Evolutionary conservation across 306 rosid species (phyloP).

Genomic region (Sicyos edulis): DNA sequence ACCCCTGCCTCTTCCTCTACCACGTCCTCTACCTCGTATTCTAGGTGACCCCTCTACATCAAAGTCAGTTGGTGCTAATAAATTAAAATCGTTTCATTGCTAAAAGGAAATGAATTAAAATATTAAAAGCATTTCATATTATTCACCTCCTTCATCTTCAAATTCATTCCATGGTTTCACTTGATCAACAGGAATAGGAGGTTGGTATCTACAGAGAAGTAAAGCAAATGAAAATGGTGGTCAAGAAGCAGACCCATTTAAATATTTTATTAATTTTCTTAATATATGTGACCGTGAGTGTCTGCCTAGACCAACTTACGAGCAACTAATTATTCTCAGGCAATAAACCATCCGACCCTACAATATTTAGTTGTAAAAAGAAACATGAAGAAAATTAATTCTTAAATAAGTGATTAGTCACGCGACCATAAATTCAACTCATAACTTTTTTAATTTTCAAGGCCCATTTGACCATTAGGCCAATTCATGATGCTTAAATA

Average conservation of each 20-base stretch:
- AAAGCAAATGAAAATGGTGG: neutral
- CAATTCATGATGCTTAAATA: too few relatives aligned
- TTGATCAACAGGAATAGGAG: constrained; percentile 74
- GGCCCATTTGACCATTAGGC: too few relatives aligned
- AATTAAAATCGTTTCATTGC: neutral
- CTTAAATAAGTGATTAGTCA: too few relatives aligned
- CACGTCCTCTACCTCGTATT: constrained; percentile 57
- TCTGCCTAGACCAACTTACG: too few relatives aligned
- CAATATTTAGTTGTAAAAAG: too few relatives aligned
- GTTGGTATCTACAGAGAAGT: constrained; percentile 51
- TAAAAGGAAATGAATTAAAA: constrained; percentile 14
- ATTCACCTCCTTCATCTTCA: constrained; percentile 70
- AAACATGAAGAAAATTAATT: too few relatives aligned
- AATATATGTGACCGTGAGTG: too few relatives aligned
- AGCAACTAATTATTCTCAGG: too few relatives aligned
- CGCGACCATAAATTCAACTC: too few relatives aligned
- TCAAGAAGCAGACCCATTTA: neutral
- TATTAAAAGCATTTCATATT: neutral
- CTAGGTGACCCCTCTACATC: constrained; percentile 61
- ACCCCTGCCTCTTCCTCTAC: constrained; percentile 63
- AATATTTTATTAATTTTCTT: too few relatives aligned
- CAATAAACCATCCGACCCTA: too few relatives aligned
- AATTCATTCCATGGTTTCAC: constrained; percentile 71
- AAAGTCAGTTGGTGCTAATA: constrained; percentile 21
- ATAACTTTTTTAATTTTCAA: too few relatives aligned